Evolutionary conservation across 1,139 yeast species (phyloP).

Genomic region (Suhomyces panamericanus): DNA sequence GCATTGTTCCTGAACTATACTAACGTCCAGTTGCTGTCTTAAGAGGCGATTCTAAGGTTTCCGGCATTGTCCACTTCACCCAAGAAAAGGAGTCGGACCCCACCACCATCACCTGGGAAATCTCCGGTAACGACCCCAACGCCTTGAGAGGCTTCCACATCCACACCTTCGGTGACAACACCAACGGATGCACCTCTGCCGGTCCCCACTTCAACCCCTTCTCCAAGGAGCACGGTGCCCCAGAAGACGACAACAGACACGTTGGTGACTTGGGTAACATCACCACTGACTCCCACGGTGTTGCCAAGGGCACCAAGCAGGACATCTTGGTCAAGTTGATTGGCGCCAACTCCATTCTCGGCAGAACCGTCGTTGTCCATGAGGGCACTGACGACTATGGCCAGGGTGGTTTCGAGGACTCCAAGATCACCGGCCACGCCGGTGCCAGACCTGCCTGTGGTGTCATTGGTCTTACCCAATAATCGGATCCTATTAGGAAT

Average conservation of each 20-base stretch:
- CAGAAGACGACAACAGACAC: conserved; percentile 86
- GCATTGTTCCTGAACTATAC: conserved; percentile 2
- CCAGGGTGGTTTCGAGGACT: conserved; percentile 91
- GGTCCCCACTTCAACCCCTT: conserved; percentile 99
- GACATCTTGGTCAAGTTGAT: conserved; percentile 76
- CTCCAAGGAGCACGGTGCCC: conserved; percentile 89
- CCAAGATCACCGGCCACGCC: conserved; percentile 96
- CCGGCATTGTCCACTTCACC: conserved; percentile 84
- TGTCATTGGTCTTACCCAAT: conserved; percentile 79
- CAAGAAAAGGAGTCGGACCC: conserved; percentile 78
- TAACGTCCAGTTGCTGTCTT: conserved; percentile 78
- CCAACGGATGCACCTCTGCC: conserved; percentile 98
- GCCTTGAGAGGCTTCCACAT: conserved; percentile 96
- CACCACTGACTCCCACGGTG: conserved; percentile 79
- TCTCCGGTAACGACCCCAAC: conserved; percentile 81
- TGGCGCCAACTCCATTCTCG: conserved; percentile 84
- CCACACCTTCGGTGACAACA: conserved; percentile 97
- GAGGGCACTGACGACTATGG: conserved; percentile 96
- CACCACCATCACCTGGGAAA: conserved; percentile 84
- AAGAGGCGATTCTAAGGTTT: conserved; percentile 89
- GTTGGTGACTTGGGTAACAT: conserved; percentile 98
- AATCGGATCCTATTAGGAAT: conserved; percentile 14
- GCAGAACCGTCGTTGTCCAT: conserved; percentile 96
- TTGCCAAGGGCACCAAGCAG: conserved; percentile 84
- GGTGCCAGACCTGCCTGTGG: conserved; percentile 99